Evolutionary conservation across 139 green algal species (phyloP), one percentile per base, ranked within the genome.

Genomic region (Edaphochlamys debaryana): DNA sequence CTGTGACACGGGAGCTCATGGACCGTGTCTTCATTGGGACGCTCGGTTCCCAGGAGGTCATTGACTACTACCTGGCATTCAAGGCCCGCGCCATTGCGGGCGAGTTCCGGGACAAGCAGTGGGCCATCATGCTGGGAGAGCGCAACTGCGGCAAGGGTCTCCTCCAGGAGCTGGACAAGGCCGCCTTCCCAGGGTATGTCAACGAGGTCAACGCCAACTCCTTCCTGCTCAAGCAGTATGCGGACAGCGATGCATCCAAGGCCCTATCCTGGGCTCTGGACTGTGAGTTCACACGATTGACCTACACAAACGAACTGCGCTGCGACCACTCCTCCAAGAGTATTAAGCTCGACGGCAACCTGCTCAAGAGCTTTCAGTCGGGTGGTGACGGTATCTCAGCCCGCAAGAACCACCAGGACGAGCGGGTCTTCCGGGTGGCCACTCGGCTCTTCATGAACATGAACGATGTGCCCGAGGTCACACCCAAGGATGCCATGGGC

Each of bases 61-160:
- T 54, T 13, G 11, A 42, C 9, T 50, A 17, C 7, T 73, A 45
- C 22, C 27, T 73, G 22, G n/a, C 11, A 27, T 27, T 73, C 67
- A 42, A 45, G 22, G 67, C 67, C 37, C 67, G 67, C 19, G 67
- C 67, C 23, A 17, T 42, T 9, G 67, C 67, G 6, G 67, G 67
- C 17, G 67, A 73, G 67, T 73, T 50, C 67, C 8, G 19, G 15
- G 67, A 73, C 67, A 73, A 73, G 67, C 67, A 73, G 32, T 73
- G 34, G 22, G 15, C 32, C 8, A 42, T 73, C 30, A 29, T 48
- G n/a, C 37, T 40, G 11, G 67, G 67, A 8, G 67, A 73, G 67
- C 34, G 67, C 30, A 73, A 73, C 67, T 45, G 67, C 22, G 67
- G 67, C 67, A 73, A 73, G 67, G 67, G 67, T 29, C 67, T 73